phyloP scores from a whole-genome alignment of 768 basidiomycete genomes.

The Hypholoma sublateritium region DNA sequence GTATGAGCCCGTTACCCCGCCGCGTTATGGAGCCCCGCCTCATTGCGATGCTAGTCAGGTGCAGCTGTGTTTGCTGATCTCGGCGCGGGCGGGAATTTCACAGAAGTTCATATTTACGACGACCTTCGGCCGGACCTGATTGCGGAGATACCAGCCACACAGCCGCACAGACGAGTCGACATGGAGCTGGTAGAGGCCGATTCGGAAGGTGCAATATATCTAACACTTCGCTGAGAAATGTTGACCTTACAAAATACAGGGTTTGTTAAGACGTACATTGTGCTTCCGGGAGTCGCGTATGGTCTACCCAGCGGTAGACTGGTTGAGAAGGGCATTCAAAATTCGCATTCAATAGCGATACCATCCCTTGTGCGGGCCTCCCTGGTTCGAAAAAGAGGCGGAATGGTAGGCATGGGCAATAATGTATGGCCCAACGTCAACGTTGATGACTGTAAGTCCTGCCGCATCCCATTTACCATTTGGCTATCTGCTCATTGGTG shows the following conservation, averaged over 20 bases:
- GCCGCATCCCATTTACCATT: background rate
- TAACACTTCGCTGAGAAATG: background rate
- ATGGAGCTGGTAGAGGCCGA: constrained; percentile 46
- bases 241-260: constrained; percentile 25
- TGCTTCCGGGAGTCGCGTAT: constrained; percentile 55
- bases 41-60: constrained; percentile 1
- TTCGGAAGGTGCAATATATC: constrained; percentile 35
- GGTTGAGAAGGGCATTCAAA: constrained; percentile 50
- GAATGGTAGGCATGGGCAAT: constrained; percentile 51
- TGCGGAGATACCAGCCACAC: constrained; percentile 41
- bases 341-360: constrained; percentile 50
- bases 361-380: constrained; percentile 41
- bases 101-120: constrained; percentile 41
- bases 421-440: constrained; percentile 57
- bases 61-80: background rate
- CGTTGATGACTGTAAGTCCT: constrained; percentile 44
- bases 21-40: background rate
- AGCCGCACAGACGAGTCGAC: constrained; percentile 52
- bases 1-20: constrained; percentile 34
- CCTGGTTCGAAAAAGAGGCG: constrained; percentile 44
- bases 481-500: constrained; percentile 1
- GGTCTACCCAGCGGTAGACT: constrained; percentile 45
- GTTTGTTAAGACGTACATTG: constrained; percentile 50
- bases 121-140: constrained; percentile 48
- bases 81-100: constrained; percentile 39